A percentile compares a stretch with the other conserved stretches of the same genome.
Conservation (phyloP, 2,329 filamentous ascomycete species). For the Talaromyces sp. region DNA sequence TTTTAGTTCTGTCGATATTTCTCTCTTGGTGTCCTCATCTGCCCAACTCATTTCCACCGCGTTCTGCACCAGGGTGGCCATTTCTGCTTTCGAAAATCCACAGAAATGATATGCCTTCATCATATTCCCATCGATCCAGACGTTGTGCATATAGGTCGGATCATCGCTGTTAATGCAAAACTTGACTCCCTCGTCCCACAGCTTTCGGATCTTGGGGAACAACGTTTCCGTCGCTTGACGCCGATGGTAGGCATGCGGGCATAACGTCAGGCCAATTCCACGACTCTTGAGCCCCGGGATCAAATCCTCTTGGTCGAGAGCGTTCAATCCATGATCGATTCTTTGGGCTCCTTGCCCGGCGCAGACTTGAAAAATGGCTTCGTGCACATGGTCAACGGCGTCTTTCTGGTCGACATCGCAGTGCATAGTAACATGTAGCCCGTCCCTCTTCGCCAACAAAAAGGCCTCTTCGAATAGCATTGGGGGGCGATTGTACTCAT, state of each 20-base stretch:
- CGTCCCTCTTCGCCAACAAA: conserved; percentile 15
- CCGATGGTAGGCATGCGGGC: conserved; percentile 35
- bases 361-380: conserved; percentile 29
- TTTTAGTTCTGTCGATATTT: conserved; percentile 14
- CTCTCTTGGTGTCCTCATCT: conserved; percentile 29
- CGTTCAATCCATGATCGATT: conserved; percentile 41
- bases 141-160: conserved; percentile 46
- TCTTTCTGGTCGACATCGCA: conserved; percentile 50
- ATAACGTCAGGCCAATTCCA: conserved; percentile 37
- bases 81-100: conserved; percentile 35
- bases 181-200: conserved; percentile 42
- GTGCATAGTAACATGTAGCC: conserved; percentile 41
- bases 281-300: conserved; percentile 26
- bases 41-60: conserved; percentile 47
- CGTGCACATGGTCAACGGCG: conserved; percentile 38
- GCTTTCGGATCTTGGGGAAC: conserved; percentile 40
- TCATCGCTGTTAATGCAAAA: conserved; percentile 47
- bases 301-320: conserved; percentile 28
- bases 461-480: conserved; percentile 40
- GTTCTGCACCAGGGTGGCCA: conserved; percentile 38
- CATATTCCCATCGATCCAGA: conserved; percentile 47
- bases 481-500: conserved; percentile 43
- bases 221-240: conserved; percentile 38
- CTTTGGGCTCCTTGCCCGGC: conserved; percentile 26
- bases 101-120: conserved; percentile 40